phyloP scores from a whole-genome alignment of 495 filamentous ascomycete genomes.

The Pyronema omphalodes region DNA sequence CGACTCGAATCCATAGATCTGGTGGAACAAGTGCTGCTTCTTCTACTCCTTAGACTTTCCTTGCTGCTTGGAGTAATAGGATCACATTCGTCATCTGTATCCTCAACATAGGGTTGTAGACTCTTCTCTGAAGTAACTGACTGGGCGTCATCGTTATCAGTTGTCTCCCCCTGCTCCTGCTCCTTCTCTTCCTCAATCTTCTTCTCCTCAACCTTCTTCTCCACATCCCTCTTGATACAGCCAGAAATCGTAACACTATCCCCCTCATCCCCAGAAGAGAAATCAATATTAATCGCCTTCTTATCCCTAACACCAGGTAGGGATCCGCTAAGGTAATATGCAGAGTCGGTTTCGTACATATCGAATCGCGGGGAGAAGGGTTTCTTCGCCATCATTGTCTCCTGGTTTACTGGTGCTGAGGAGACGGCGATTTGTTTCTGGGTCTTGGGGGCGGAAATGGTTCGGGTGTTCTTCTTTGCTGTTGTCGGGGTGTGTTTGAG shows the following conservation, averaged over 20 bases:
- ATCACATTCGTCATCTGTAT: slow-evolving; percentile 25
- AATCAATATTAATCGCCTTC: slow-evolving; percentile 64
- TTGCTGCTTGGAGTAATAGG: slow-evolving; percentile 21
- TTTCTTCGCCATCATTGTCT: no score
- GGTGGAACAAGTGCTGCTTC: slow-evolving; percentile 5
- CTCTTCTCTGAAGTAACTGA: slow-evolving; percentile 5
- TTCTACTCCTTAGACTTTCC: slow-evolving; percentile 23
- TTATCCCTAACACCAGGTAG: slow-evolving; percentile 54
- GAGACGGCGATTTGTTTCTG: no score
- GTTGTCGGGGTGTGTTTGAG: no score
- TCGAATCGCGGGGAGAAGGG: slow-evolving; percentile 64
- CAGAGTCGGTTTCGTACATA: slow-evolving; percentile 47
- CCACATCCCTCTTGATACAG: slow-evolving; percentile 6
- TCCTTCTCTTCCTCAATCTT: slow-evolving; percentile 5
- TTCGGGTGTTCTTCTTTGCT: no score
- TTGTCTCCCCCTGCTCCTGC: neutral
- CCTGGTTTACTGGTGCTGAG: no score
- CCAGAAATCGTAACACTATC: slow-evolving; percentile 19
- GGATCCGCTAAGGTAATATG: slow-evolving; percentile 74
- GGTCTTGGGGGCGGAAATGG: no score
- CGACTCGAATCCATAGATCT: slow-evolving; percentile 10
- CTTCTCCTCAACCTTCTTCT: slow-evolving; percentile 1
- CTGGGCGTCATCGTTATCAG: neutral
- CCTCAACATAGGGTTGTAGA: slow-evolving; percentile 25
- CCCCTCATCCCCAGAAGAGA: slow-evolving; percentile 56